A percentile compares a stretch with the other conserved stretches of the same genome.
phyloP scores from a whole-genome alignment of 208 protist genomes.

The Vickermania spadyakhi region DNA sequence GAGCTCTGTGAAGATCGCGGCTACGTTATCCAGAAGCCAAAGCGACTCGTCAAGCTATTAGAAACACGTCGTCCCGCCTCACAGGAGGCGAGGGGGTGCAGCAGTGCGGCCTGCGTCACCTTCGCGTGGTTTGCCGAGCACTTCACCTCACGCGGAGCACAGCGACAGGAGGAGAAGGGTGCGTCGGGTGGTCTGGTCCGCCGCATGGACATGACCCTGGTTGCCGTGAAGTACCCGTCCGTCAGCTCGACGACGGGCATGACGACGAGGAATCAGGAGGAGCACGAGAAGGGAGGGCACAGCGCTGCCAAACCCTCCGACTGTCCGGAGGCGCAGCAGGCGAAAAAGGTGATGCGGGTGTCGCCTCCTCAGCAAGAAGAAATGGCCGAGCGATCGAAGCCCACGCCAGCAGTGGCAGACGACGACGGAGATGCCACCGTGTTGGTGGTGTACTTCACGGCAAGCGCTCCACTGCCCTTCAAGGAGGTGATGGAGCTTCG shows the following conservation, averaged over 20 bases:
- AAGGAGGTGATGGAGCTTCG: constrained; percentile 46
- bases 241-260: too few relatives aligned
- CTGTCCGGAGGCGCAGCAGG: too few relatives aligned
- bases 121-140: background rate
- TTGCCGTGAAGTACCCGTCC: background rate
- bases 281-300: too few relatives aligned
- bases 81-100: background rate
- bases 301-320: too few relatives aligned
- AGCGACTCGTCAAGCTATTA: constrained; percentile 46
- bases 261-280: too few relatives aligned
- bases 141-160: too few relatives aligned
- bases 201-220: constrained; percentile 3
- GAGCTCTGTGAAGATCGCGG: constrained; percentile 70
- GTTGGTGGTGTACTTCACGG: constrained; percentile 64
- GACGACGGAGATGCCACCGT: constrained; percentile 2
- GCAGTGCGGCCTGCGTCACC: background rate
- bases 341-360: background rate
- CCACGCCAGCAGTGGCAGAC: too few relatives aligned
- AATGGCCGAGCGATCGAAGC: background rate
- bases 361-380: background rate
- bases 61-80: constrained; percentile 11
- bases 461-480: constrained; percentile 26
- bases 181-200: too few relatives aligned
- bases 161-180: background rate
- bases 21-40: constrained; percentile 68